phyloP scores from a whole-genome alignment of 129 eudicot species.

The Flaveria ramosissima region DNA sequence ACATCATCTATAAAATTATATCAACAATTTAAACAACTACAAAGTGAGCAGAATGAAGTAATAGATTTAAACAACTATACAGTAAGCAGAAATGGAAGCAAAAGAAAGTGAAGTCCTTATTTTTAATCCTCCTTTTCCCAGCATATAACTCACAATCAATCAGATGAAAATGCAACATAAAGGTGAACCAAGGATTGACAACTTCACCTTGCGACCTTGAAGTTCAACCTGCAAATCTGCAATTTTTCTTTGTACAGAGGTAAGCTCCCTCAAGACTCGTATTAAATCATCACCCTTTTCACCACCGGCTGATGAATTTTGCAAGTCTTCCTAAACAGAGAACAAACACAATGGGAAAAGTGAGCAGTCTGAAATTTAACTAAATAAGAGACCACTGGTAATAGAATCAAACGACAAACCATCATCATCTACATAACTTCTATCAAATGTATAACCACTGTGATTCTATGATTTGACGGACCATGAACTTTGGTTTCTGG shows the following conservation, averaged over 20 bases:
- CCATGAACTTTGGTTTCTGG: not conserved
- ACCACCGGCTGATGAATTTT: slow-evolving; percentile 49
- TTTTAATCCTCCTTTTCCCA: too few species aligned
- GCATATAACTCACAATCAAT: too few species aligned
- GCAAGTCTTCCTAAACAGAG: slow-evolving; percentile 65
- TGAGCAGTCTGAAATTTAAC: not conserved
- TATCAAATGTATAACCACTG: not conserved
- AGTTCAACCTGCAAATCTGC: slow-evolving; percentile 95
- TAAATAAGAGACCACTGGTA: not conserved
- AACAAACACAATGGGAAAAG: not conserved
- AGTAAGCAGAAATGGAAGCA: too few species aligned
- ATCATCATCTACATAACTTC: slow-evolving; percentile 10
- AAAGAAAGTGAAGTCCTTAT: too few species aligned
- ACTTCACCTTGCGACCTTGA: slow-evolving; percentile 90
- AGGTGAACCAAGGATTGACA: not conserved
- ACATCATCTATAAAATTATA: too few species aligned
- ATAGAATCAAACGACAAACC: not conserved
- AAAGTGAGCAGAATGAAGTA: too few species aligned
- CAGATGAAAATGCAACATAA: too few species aligned
- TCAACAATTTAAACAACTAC: too few species aligned
- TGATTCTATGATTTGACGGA: not conserved
- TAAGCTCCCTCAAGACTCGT: slow-evolving; percentile 81
- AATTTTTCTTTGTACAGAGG: slow-evolving; percentile 83
- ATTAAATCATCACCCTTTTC: slow-evolving; percentile 88
- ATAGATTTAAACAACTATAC: too few species aligned